These are phyloP conservation scores for Tetrahymena thermophila DNA, from an alignment of 73 alveolate species.

Conservation along the genomic window DNA sequence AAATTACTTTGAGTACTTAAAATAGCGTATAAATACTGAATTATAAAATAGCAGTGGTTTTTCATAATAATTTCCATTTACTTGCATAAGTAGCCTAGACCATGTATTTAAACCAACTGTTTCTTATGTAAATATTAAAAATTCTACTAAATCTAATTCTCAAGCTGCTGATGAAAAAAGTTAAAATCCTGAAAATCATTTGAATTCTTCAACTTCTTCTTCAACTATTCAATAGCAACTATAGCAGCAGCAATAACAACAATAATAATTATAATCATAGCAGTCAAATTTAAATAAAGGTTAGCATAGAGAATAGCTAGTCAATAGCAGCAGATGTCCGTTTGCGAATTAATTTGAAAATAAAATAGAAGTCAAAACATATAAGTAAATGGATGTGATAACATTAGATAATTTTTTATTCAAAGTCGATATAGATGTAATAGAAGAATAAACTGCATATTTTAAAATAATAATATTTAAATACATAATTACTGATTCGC, in stretches of 20 bases:
- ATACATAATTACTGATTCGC: not conserved
- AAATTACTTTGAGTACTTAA: not conserved
- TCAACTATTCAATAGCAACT: not conserved
- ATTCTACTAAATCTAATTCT: not conserved
- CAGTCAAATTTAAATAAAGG: not conserved
- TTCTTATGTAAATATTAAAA: not conserved
- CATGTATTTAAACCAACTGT: not conserved
- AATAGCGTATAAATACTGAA: not conserved
- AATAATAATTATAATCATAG: not conserved
- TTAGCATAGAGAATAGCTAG: not conserved
- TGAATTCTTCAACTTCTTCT: not conserved
- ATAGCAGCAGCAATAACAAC: not conserved
- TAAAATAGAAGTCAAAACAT: not conserved
- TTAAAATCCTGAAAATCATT: not conserved
- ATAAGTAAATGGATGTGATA: not conserved
- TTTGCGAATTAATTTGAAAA: not conserved
- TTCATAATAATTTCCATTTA: not conserved
- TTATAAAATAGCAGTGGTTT: not conserved
- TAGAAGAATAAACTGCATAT: not conserved
- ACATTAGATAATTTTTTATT: not conserved
- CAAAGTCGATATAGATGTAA: not conserved
- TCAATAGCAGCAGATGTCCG: not conserved
- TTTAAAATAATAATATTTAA: not conserved
- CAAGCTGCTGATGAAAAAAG: not conserved
- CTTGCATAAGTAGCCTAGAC: not conserved